phyloP scores from a whole-genome alignment of 805 yeast genomes.

The Yamadazyma endophytica region DNA sequence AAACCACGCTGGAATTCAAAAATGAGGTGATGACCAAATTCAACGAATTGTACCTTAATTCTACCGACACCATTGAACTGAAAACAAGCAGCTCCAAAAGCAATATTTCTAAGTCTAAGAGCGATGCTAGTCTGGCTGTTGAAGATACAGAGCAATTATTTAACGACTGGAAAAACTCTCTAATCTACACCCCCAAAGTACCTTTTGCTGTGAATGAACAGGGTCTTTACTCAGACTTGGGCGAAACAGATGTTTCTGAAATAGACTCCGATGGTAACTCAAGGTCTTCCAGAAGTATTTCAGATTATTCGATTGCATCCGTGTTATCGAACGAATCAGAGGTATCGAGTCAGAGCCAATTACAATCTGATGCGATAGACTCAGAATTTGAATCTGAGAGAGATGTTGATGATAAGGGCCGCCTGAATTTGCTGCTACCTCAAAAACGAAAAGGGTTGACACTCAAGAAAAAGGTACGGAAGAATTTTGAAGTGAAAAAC shows the following conservation, averaged over 20 bases:
- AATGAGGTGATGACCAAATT: background rate
- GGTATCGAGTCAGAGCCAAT: too few species aligned
- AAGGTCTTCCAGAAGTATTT: too few species aligned
- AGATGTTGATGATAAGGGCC: too few species aligned
- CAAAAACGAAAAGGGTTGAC: slow-evolving; percentile 1
- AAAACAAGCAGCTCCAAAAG: background rate
- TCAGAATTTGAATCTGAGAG: too few species aligned
- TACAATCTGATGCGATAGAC: too few species aligned
- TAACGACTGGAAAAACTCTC: slow-evolving; percentile 24
- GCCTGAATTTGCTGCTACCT: background rate
- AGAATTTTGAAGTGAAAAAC: slow-evolving; percentile 36
- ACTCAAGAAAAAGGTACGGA: slow-evolving; percentile 4
- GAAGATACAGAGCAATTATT: slow-evolving; percentile 11
- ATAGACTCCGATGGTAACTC: too few species aligned
- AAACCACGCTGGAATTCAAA: slow-evolving; percentile 4
- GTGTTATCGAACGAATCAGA: too few species aligned
- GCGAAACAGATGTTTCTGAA: too few species aligned
- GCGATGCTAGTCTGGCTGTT: slow-evolving; percentile 1
- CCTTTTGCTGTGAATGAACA: slow-evolving; percentile 28
- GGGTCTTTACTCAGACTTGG: slow-evolving; percentile 32
- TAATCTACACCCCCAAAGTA: slow-evolving; percentile 20
- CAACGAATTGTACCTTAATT: background rate
- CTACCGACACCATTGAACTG: slow-evolving; percentile 1
- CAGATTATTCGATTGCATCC: slow-evolving; percentile 16
- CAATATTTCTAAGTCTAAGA: background rate